phyloP scores from a whole-genome alignment of 2,329 filamentous ascomycete genomes.

The Myriosclerotinia scirpicola region DNA sequence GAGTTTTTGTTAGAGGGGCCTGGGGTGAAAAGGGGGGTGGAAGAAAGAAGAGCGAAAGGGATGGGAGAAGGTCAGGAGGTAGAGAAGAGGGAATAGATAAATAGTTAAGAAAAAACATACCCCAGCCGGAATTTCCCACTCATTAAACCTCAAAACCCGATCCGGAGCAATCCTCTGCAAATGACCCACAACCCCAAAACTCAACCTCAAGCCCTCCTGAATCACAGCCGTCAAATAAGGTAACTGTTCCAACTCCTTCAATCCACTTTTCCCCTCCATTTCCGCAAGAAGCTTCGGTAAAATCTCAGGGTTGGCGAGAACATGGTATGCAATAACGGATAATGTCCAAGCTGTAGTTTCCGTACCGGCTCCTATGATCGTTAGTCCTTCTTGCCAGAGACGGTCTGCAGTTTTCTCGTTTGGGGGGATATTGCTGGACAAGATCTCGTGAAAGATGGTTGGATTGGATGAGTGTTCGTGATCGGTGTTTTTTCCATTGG shows the following conservation, averaged over 20 bases:
- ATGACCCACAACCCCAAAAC: conserved; percentile 39
- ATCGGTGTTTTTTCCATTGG: conserved; percentile 11
- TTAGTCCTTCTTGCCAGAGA: conserved; percentile 40
- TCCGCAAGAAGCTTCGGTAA: conserved; percentile 41
- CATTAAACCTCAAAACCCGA: conserved; percentile 27
- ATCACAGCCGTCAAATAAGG: conserved; percentile 41
- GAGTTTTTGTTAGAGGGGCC: conserved; percentile 7
- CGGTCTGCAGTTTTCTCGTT: conserved; percentile 41
- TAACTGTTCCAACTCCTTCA: conserved; percentile 35
- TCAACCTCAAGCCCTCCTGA: conserved; percentile 41
- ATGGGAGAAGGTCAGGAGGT: too few species aligned
- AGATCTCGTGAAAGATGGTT: conserved; percentile 37
- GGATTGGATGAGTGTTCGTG: conserved; percentile 27
- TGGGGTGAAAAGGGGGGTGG: background rate
- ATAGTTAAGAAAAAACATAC: background rate
- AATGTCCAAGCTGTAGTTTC: conserved; percentile 43
- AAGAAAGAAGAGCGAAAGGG: too few species aligned
- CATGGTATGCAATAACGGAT: conserved; percentile 41
- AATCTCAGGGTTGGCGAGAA: conserved; percentile 41
- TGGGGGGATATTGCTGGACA: conserved; percentile 39
- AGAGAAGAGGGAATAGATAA: background rate
- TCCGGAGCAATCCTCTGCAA: conserved; percentile 36
- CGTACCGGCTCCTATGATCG: conserved; percentile 42
- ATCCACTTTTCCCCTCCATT: conserved; percentile 34
- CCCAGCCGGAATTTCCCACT: conserved; percentile 28